A percentile compares a stretch with the other conserved stretches of the same genome.
Evolutionary conservation across 768 basidiomycete species (phyloP).

Genomic region (Flagelloscypha sp.): DNA sequence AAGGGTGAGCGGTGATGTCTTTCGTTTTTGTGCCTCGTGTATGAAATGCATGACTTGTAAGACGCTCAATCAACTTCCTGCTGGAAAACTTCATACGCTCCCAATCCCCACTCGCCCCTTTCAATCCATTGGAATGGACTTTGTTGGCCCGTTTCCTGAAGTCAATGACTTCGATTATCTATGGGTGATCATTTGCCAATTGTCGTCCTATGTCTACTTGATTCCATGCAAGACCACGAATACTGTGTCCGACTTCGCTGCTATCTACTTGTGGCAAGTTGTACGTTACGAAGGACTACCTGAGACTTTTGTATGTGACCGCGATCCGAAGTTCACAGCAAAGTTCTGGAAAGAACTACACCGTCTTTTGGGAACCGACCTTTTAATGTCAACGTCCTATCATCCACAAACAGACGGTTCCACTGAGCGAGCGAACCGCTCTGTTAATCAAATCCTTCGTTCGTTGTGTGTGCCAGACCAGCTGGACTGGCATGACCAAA

Average conservation of each 20-base stretch:
- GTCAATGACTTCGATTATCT: conserved; percentile 16
- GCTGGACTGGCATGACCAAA: conserved; percentile 9
- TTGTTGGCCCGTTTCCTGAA: conserved; percentile 19
- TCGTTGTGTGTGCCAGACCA: conserved; percentile 10
- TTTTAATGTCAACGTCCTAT: conserved; percentile 17
- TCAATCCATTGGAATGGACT: conserved; percentile 23
- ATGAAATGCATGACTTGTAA: conserved; percentile 9
- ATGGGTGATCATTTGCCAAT: conserved; percentile 15
- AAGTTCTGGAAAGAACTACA: conserved; percentile 22
- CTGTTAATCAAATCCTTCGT: conserved; percentile 9
- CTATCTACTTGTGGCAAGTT: conserved; percentile 8
- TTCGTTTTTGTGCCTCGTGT: conserved; percentile 7
- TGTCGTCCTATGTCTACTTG: conserved; percentile 12
- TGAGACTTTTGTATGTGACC: conserved; percentile 18
- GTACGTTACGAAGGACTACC: conserved; percentile 11
- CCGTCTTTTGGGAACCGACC: conserved; percentile 10
- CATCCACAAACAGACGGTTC: conserved; percentile 24
- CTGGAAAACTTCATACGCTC: conserved; percentile 7
- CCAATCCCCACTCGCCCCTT: conserved; percentile 15
- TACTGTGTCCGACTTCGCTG: conserved; percentile 10
- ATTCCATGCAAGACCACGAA: conserved; percentile 4
- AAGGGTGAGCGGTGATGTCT: not conserved
- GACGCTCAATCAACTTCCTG: not conserved
- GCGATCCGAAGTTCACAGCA: conserved; percentile 23
- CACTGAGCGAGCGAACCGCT: conserved; percentile 6